Base-by-base conservation (phyloP, 2,329 filamentous ascomycete species). In the Seiridium cupressi region DNA sequence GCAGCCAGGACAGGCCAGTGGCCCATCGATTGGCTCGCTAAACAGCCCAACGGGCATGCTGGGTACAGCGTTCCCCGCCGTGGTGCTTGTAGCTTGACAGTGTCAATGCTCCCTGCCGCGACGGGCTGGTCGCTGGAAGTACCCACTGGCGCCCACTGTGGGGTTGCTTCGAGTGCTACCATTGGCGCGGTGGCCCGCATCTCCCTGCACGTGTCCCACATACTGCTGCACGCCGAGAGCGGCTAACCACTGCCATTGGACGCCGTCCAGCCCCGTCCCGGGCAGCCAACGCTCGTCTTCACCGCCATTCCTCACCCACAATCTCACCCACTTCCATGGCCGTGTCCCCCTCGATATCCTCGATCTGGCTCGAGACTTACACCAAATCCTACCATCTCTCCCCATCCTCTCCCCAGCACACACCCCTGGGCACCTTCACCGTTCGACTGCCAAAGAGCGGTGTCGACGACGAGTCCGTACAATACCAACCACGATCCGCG, bases 401-500 rank as follows among this genome's bases (percentile, higher is more conserved):
- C 56, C 60, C 51, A 55, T 55, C 57, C 47, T 55, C 51, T 51
- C 44, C 56, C 56, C 60, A 56, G 51, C 47, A 58, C 44, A 26
- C 51, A 44, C 34, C 60, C 60, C 60, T 58, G 60, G 58, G 60
- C 36, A 58, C 18, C 58, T 51, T 54, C 56, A 61, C 57, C 60
- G 57, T 61, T 54, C 46, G 47, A 38, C 47, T 35, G 49, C 69
- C 71, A 79, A 79, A 79, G 75, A 79, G 76, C 77, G 77, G 77
- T 79, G 77, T 78, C 77, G 66, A 61, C 66, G 68, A 67, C 68
- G 78, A 69, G 69, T 68, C 68, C 68, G 66, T 74, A 80, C 78
- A 81, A 79, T 79, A 79, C 76, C 77, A 77, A 76, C 78, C 71
- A 71, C 66, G 69, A 70, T 74, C 71, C 69, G 72, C 72, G 71